These are phyloP conservation scores for Meripilus lineatus DNA, from an alignment of 1,284 basidiomycete genomes.

Conservation along the genomic window DNA sequence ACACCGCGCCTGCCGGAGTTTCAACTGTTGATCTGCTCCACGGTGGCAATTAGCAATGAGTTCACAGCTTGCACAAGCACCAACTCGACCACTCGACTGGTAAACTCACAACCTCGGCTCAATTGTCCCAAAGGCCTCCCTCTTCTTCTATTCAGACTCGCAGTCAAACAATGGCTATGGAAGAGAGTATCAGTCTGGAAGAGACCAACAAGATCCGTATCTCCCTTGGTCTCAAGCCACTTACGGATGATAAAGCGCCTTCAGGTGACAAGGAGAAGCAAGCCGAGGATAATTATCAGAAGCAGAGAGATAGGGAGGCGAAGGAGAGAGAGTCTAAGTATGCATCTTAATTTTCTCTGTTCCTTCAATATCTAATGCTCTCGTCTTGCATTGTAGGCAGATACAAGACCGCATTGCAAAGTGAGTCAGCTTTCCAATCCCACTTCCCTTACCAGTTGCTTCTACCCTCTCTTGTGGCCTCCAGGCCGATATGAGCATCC, in stretches of 20 bases:
- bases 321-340: conserved; percentile 78
- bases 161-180: conserved; percentile 63
- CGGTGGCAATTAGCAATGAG: too few relatives aligned
- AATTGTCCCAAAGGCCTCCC: not conserved
- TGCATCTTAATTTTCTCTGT: conserved; percentile 21
- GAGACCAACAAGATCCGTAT: conserved; percentile 98
- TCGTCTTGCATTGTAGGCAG: conserved; percentile 43
- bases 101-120: not conserved
- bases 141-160: not conserved
- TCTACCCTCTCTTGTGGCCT: conserved; percentile 41
- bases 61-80: too few relatives aligned
- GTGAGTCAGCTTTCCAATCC: conserved; percentile 52
- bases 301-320: conserved; percentile 62
- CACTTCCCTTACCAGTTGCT: conserved; percentile 34
- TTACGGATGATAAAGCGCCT: conserved; percentile 72
- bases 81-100: not conserved
- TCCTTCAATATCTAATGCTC: conserved; percentile 5
- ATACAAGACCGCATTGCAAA: conserved; percentile 81
- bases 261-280: conserved; percentile 68
- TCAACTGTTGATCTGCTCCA: too few relatives aligned
- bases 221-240: conserved; percentile 89
- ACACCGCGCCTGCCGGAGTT: too few relatives aligned
- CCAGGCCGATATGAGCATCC: conserved; percentile 23
- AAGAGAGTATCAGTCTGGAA: conserved; percentile 89
- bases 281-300: conserved; percentile 83